Base-by-base conservation (phyloP, 2,329 filamentous ascomycete genomes). In the Hymenoscyphus fructigenus region DNA sequence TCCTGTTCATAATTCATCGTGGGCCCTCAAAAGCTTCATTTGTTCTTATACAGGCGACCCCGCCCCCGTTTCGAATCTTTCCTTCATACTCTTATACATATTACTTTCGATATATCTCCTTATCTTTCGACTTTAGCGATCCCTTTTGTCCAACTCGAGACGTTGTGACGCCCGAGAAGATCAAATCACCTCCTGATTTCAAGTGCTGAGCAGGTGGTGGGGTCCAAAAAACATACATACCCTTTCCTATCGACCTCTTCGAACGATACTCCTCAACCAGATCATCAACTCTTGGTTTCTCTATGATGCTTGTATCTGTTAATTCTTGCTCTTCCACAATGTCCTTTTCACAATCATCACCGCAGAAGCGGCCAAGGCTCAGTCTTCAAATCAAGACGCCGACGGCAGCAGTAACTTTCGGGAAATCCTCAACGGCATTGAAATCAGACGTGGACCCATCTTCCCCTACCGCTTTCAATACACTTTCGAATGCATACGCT, bases 381-480 rank as follows among this genome's bases (percentile, higher is more conserved):
- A 84, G 83, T 62, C 81, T 86, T 70, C 82, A 85, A 72, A 86
- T 81, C 71, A 84, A 83, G 71, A 78, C 82, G 28, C 74, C 79
- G 34, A 73, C 76, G 63, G 76, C 75, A 38, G 73, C 79, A 50
- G 74, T 77, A 62, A 79, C 77, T 62, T 75, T 79, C 17, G 74
- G 76, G 44, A 77, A 79, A 66, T 77, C 78, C 0, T 78, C 79
- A 32, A 80, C 79, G 66, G 79, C 78, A 5, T 73, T 83, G 55
- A 75, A 75, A 63, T 59, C 79, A 26, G 78, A 80, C 60, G 76
- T 84, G 47, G 82, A 88, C 69, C 83, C 84, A 34, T 83, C 80
- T 65, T 87, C 86, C 36, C 85, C 85, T 3, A 89, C 87, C 1
- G 79, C 85, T 26, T 88, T 88, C 78, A 89, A 89, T 76, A 89